Conservation (phyloP, 345 rosid genomes). For the Laguncularia racemosa region DNA sequence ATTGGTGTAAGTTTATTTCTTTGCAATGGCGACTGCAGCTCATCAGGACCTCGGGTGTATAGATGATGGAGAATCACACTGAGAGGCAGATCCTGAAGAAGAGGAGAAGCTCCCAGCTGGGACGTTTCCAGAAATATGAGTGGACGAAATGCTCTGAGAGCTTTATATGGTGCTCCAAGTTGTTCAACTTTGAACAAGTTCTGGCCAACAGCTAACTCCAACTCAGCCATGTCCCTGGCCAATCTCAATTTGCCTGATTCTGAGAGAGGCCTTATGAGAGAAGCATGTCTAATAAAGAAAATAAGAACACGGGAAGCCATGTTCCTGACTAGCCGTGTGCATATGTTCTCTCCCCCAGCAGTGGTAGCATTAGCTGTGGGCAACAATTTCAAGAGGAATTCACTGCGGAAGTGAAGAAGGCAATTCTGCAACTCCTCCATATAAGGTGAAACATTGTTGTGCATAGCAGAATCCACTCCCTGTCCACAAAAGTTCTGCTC, state of each 20-base stretch:
- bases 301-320: conserved; percentile 85
- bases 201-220: conserved; percentile 93
- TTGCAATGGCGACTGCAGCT: conserved; percentile 78
- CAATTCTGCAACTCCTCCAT: conserved; percentile 93
- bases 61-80: conserved; percentile 89
- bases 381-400: conserved; percentile 76
- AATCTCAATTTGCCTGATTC: conserved; percentile 96
- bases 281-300: conserved; percentile 86
- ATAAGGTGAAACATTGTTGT: conserved; percentile 85
- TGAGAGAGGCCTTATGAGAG: conserved; percentile 93
- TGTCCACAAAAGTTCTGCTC: conserved; percentile 73
- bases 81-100: conserved; percentile 82
- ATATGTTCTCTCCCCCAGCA: conserved; percentile 68
- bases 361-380: conserved; percentile 53
- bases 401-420: conserved; percentile 80
- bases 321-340: conserved; percentile 83
- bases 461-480: conserved; percentile 75
- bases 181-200: conserved; percentile 95
- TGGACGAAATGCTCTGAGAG: conserved; percentile 94
- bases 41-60: conserved; percentile 87
- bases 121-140: conserved; percentile 87
- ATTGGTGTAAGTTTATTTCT: conserved; percentile 73
- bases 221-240: conserved; percentile 99
- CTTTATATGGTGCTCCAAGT: conserved; percentile 88
- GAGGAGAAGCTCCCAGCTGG: conserved; percentile 74